Evolutionary conservation across 1,139 yeast genomes (phyloP).

Genomic region (Candida freyschussii): DNA sequence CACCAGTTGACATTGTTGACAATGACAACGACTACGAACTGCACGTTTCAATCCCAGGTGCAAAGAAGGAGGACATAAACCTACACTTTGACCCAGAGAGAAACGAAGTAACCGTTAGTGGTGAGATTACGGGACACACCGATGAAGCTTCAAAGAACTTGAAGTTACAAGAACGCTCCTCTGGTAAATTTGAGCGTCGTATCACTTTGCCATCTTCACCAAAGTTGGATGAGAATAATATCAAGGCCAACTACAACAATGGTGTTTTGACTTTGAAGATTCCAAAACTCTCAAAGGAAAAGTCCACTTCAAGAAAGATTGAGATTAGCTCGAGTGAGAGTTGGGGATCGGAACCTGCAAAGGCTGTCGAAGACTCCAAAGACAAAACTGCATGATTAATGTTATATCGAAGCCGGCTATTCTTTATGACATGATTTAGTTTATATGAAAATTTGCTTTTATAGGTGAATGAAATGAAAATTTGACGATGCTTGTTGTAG

Average conservation of each 20-base stretch:
- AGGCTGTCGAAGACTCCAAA: background rate
- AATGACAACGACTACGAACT: slow-evolving; percentile 34
- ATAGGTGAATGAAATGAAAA: no score
- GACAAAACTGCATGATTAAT: background rate
- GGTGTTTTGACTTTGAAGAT: slow-evolving; percentile 37
- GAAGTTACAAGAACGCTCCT: slow-evolving; percentile 34
- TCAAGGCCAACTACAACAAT: slow-evolving; percentile 35
- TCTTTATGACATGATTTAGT: no score
- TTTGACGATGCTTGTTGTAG: no score
- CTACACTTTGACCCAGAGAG: slow-evolving; percentile 37
- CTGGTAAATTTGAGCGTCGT: slow-evolving; percentile 38
- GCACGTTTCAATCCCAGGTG: slow-evolving; percentile 39
- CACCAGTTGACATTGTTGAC: slow-evolving; percentile 40
- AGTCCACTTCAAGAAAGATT: slow-evolving; percentile 29
- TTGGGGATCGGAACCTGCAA: slow-evolving; percentile 9
- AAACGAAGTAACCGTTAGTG: slow-evolving; percentile 34
- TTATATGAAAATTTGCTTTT: no score
- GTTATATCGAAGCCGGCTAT: no score
- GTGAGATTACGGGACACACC: slow-evolving; percentile 30
- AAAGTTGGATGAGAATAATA: slow-evolving; percentile 36
- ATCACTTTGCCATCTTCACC: slow-evolving; percentile 33
- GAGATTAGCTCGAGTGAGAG: slow-evolving; percentile 29
- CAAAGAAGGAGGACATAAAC: slow-evolving; percentile 33
- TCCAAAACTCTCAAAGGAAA: slow-evolving; percentile 33
- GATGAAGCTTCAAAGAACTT: slow-evolving; percentile 16